Base-by-base conservation (phyloP, 176 grass and related monocot genomes). In the Alopecurus myosuroides region DNA sequence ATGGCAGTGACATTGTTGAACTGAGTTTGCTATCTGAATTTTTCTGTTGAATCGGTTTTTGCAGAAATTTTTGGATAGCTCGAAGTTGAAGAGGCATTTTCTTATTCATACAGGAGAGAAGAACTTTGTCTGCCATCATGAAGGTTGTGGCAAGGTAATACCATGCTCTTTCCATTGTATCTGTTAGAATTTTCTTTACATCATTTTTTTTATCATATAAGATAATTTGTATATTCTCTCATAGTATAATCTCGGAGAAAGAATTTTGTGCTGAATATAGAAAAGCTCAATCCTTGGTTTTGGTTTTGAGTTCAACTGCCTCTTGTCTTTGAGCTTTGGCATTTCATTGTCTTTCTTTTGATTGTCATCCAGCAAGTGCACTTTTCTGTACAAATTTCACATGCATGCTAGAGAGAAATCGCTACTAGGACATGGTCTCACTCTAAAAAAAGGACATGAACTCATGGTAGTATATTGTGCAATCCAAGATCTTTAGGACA, bases 11-110 rank as follows among this genome's bases (percentile, higher is more conserved):
- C 28, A 81, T 68, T n/a, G 10, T 39, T 80, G 55, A 15, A 82
- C 37, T 62, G 36, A 62, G 82, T 74, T 90, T 39, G 22, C 70
- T 60, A 45, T 22, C 45, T 90, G 63, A 77, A 82, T 11, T 46
- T 88, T 78, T 14, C 51, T 57, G 9, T 25, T 74, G 30, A 58
- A 42, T 87, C 30, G 41, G 71, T 55, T 81, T 80, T 81, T 92
- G 76, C 86, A 96, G 97, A 99, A 96, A 94, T 99, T 96, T 87
- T 79, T 94, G 35, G 97, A 99, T 77, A 95, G 97, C 86, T 99
- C 91, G 20, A 99, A 99, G 79, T 90, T 99, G 78, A 99, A 99
- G 82, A 94, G 93, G 49, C 97, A 99, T 88, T 89, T 86, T 87
- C 91, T 99, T 84, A 93, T 99, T 70, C 97, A 99, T 88, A 96